Evolutionary conservation across 208 protist species (phyloP), one percentile per base, ranked within the genome.

Genomic region (Crithidia fasciculata): DNA sequence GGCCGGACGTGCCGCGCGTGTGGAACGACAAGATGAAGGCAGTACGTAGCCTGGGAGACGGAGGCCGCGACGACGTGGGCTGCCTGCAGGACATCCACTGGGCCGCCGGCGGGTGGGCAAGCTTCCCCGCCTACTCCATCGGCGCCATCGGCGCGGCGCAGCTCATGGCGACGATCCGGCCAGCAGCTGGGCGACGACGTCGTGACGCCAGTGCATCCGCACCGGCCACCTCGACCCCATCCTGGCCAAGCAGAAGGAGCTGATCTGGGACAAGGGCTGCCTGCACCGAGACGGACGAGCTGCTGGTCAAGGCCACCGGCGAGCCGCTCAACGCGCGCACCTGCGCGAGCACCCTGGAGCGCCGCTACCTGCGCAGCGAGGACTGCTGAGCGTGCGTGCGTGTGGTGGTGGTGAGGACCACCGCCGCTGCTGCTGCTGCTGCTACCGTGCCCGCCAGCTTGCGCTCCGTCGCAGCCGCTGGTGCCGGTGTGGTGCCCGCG

Each of bases 11-110:
- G 41, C 89, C 91, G 49, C 62, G 60, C 13, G 81, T 87, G 64
- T 95, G 90, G 89, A 90, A 92, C 69, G 78, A 82, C 12, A 92
- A 92, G 78, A 93, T 95, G 88, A 88, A 94, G 81, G 81, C 78
- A 74, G 43, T 93, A 95, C 76, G 67, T 95, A 5, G 90, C 83
- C 45, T 55, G 94, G 12, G 83, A 92, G 41, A 93, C 92, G 16
- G n/a, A n/a, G 86, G 83, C 9, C 91, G 92, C 64, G 83, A 91
- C 60, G 80, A 87, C 62, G 37, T 88, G 9, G 91, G 92, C 6
- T 92, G 87, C 67, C 74, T 96, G 50, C 92, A 98, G 76, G 92
- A 97, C 72, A 83, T 96, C 19, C 91, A 96, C 80, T 97, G 95
- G 90, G 54, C 80, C 8, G 19, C 18, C 4, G 84, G 85, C n/a